A percentile compares a stretch with the other conserved stretches of the same genome.
phyloP scores from a whole-genome alignment of 176 grass and related monocot genomes.

The Aegilops umbellulata region DNA sequence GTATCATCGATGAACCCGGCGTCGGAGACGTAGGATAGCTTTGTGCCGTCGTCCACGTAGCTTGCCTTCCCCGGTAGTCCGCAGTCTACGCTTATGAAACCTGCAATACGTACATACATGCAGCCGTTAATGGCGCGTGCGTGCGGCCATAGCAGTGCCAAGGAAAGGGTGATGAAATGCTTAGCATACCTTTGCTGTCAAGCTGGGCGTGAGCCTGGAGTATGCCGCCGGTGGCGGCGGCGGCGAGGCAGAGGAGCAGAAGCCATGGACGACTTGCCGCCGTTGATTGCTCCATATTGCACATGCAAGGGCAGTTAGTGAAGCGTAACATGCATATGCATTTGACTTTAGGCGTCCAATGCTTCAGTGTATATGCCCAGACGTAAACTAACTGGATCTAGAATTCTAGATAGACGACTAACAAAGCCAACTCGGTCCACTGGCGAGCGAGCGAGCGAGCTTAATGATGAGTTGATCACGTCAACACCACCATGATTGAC shows the following conservation, averaged over 20 bases:
- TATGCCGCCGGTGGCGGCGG: neutral
- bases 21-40: slow-evolving; percentile 17
- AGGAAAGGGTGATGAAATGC: no score
- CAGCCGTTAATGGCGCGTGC: neutral
- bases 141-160: neutral
- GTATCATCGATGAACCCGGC: slow-evolving; percentile 31
- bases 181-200: slow-evolving; percentile 26
- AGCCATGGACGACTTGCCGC: neutral
- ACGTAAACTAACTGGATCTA: no score
- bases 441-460: no score
- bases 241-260: slow-evolving; percentile 28
- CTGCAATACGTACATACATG: neutral
- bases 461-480: no score
- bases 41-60: slow-evolving; percentile 20
- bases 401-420: no score
- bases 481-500: no score
- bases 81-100: slow-evolving; percentile 63
- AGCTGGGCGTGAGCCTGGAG: slow-evolving; percentile 26
- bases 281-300: neutral
- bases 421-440: no score
- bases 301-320: neutral
- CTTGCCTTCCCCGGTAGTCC: slow-evolving; percentile 23
- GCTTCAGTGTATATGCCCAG: no score
- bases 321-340: no score
- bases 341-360: no score